These are phyloP conservation scores for Podospora bellae-mahoneyi DNA, from an alignment of 495 filamentous ascomycete genomes.

Conservation along the genomic window DNA sequence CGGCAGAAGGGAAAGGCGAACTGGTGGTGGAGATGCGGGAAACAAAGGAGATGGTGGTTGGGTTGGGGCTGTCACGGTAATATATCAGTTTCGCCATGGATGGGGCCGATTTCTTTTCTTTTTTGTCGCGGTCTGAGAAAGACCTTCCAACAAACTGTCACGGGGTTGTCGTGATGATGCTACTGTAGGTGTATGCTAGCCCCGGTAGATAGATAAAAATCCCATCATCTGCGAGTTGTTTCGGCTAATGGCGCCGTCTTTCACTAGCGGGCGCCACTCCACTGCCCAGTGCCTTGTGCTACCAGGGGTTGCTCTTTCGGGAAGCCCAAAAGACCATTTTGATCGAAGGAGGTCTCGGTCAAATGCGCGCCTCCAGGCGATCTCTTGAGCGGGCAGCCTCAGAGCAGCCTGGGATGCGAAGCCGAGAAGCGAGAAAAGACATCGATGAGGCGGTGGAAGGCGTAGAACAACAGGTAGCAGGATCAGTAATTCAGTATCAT, in stretches of 20 bases:
- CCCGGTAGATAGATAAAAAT: slow-evolving; percentile 12
- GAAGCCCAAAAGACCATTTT: background rate
- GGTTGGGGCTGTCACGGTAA: slow-evolving; percentile 1
- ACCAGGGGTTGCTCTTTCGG: slow-evolving; percentile 14
- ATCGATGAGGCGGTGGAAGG: background rate
- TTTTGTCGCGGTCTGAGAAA: background rate
- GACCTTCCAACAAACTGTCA: background rate
- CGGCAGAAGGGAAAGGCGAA: background rate
- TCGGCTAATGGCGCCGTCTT: slow-evolving; percentile 13
- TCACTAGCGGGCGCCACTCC: slow-evolving; percentile 12
- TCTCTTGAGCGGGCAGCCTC: background rate
- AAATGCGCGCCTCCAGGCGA: background rate
- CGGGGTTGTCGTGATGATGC: background rate
- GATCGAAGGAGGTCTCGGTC: background rate
- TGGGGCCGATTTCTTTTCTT: slow-evolving; percentile 2
- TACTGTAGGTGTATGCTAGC: background rate
- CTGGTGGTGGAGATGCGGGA: slow-evolving; percentile 1
- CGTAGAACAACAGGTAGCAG: no score
- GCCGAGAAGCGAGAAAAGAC: background rate
- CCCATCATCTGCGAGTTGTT: slow-evolving; percentile 14
- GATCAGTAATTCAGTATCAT: background rate
- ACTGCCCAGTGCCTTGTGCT: slow-evolving; percentile 5
- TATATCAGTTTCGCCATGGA: slow-evolving; percentile 8
- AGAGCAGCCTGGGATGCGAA: background rate
- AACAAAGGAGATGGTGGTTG: background rate